Base-by-base conservation (phyloP, 495 filamentous ascomycete genomes). In the Penicillium flavigenum region DNA sequence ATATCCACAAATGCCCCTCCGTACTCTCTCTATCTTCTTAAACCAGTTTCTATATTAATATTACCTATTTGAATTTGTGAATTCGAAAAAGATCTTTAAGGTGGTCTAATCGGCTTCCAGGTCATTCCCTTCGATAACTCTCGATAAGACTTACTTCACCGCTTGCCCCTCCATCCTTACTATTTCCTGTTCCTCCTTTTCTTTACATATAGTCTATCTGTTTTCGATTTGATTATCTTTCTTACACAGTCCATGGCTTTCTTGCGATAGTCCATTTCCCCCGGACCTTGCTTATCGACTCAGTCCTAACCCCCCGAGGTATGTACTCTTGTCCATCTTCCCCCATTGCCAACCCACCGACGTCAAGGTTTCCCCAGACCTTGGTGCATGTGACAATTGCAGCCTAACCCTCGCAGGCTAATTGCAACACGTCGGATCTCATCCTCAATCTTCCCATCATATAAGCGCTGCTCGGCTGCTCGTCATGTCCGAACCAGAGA, bases 401-500 rank as follows among this genome's bases (percentile, higher is more conserved):
- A 63, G 47, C 57, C 57, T 41, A 58, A 51, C 59, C 12, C 8
- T 51, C 3, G 26, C 51, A 62, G 58, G 47, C 58, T 36, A 54
- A 56, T 59, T 48, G 49, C 53, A 14, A 44, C 51, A 47, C 42
- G 11, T 44, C 58, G 39, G 45, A 31, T 50, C 20, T 53, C 47
- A 27, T 39, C 49, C 36, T 44, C 45, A 14, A 47, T 42, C 63
- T 49, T 46, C 50, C 10, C 51, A 10, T 34, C 46, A 8, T 17
- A 19, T 34, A 36, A 49, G n/a, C 16, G 36, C 24, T 12, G 44
- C 47, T 51, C 49, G 41, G 36, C 24, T 16, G 44, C 47, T 51
- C 51, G 38, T 55, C 52, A 77, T 77, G 76, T 68, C 71, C 58
- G 65, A 71, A 47, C 58, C 68, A 63, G 64, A 59, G 36, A 70